These are phyloP conservation scores for Tephrocybe sp. DNA, from an alignment of 768 basidiomycete genomes.

Conservation along the genomic window DNA sequence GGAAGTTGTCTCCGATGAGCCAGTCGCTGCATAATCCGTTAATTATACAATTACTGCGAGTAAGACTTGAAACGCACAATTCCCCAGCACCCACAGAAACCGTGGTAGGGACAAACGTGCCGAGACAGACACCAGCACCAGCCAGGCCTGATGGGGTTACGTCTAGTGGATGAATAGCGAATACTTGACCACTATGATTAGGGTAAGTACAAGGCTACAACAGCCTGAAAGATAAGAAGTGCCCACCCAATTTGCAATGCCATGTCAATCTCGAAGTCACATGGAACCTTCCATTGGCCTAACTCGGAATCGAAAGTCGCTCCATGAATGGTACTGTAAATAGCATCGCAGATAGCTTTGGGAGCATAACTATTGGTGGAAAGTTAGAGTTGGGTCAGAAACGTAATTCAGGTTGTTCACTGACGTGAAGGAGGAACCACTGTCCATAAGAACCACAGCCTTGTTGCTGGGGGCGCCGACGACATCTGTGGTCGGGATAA, in stretches of 20 bases:
- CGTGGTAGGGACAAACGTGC: slow-evolving; percentile 71
- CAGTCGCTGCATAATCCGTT: slow-evolving; percentile 58
- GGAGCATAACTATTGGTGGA: slow-evolving; percentile 61
- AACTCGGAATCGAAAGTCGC: slow-evolving; percentile 52
- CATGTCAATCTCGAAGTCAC: slow-evolving; percentile 71
- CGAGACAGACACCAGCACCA: slow-evolving; percentile 52
- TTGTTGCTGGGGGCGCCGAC: slow-evolving; percentile 60
- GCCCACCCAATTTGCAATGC: slow-evolving; percentile 77
- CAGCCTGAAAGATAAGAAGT: neutral
- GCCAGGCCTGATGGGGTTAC: slow-evolving; percentile 53
- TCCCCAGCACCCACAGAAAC: slow-evolving; percentile 59
- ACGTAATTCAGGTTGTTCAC: slow-evolving; percentile 20
- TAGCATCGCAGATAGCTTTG: slow-evolving; percentile 59
- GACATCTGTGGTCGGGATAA: slow-evolving; percentile 55
- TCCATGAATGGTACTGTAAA: slow-evolving; percentile 67
- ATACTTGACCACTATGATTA: slow-evolving; percentile 61
- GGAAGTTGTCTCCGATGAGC: slow-evolving; percentile 80
- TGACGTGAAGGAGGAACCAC: slow-evolving; percentile 79
- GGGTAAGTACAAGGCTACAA: slow-evolving; percentile 1
- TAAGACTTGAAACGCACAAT: slow-evolving; percentile 49
- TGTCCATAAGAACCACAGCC: slow-evolving; percentile 78
- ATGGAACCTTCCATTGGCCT: slow-evolving; percentile 75
- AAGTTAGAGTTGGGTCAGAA: slow-evolving; percentile 3
- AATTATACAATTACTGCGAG: too few species aligned
- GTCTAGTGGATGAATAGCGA: slow-evolving; percentile 81